Percentiles rank a stretch among this genome's conserved stretches.
phyloP scores from a whole-genome alignment of 345 rosid species.

The Chamaenerion angustifolium region DNA sequence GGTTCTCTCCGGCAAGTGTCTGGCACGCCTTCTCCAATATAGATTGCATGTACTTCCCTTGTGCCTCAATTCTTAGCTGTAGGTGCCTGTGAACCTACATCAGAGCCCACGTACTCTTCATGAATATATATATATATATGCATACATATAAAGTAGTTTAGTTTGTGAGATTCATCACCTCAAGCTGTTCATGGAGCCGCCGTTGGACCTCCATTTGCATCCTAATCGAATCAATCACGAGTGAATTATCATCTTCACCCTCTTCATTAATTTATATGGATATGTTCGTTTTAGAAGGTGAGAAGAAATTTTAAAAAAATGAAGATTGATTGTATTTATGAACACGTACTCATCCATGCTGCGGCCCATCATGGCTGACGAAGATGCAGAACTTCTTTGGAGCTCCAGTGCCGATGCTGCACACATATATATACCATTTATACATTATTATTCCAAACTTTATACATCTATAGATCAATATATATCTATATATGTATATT shows the following conservation, averaged over 20 bases:
- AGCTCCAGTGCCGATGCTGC: slow-evolving; percentile 72
- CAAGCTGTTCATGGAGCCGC: slow-evolving; percentile 92
- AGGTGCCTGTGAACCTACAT: slow-evolving; percentile 87
- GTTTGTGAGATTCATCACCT: slow-evolving; percentile 31
- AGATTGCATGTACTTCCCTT: slow-evolving; percentile 96
- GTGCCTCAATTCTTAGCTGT: slow-evolving; percentile 95
- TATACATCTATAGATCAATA: too few relatives aligned
- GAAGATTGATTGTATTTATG: background rate
- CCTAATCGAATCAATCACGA: slow-evolving; percentile 49
- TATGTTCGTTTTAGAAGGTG: too few relatives aligned
- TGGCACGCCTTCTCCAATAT: slow-evolving; percentile 92
- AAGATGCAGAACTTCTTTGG: slow-evolving; percentile 69
- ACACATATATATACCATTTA: background rate
- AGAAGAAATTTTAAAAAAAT: too few relatives aligned
- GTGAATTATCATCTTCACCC: slow-evolving; percentile 34
- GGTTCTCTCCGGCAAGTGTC: slow-evolving; percentile 68
- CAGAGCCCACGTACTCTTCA: background rate
- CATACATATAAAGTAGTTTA: background rate
- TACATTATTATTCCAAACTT: background rate
- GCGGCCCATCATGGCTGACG: slow-evolving; percentile 82
- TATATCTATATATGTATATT: background rate
- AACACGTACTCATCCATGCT: slow-evolving; percentile 86
- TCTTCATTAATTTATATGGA: too few relatives aligned
- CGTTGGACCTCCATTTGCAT: slow-evolving; percentile 99
- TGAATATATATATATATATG: too few relatives aligned